Evolutionary conservation across 2,329 filamentous ascomycete genomes (phyloP), one percentile per base, ranked within the genome.

Genomic region (Aspergillus alliaceus): DNA sequence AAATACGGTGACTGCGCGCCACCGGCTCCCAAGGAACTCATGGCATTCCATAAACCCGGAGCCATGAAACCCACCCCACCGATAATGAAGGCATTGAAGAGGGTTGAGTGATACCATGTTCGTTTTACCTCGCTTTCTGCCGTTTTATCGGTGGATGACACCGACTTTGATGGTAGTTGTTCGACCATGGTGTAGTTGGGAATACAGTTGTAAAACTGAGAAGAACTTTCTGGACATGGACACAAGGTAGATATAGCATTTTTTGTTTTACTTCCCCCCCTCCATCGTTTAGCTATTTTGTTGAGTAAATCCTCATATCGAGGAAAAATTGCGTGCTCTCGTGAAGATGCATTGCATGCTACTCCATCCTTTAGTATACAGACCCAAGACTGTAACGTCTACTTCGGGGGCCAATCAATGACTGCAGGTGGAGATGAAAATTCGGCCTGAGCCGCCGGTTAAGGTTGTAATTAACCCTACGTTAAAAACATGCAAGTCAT

Each of bases 41-140:
- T 82, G 1, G 82, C 82, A 64, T 82, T 84, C 82, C 82, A 84
- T 3, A 85, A 66, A 0, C 70, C 70, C 0, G 70, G 70, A 6
- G 70, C 70, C 25, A 81, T 71, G 61, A 83, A 84, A 1, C 80
- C 82, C 0, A 83, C 81, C 14, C 72, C 75, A 12, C 82, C 82
- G 46, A 83, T 82, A 15, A 84, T 72, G 48, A 78, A 79, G 37
- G 80, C 80, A 64, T 84, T 82, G 73, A 82, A 83, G 1, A 84
- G 73, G 0, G 80, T 82, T 2, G 75, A 76, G 51, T 75, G 79
- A 59, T 83, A 81, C 81, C 82, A 84, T 40, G 57, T 34, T 27
- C 62, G 59, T 20, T 62, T 60, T 18, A 51, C 54, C 24, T 27
- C 18, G 2, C 37, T 20, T 11, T 20, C 51, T 9, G 18, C 34